Percentiles rank a stretch among this genome's conserved stretches.
These are phyloP conservation scores for Nannizziopsis arthrosporioides DNA, from an alignment of 2,329 filamentous ascomycete species.

Conservation along the genomic window DNA sequence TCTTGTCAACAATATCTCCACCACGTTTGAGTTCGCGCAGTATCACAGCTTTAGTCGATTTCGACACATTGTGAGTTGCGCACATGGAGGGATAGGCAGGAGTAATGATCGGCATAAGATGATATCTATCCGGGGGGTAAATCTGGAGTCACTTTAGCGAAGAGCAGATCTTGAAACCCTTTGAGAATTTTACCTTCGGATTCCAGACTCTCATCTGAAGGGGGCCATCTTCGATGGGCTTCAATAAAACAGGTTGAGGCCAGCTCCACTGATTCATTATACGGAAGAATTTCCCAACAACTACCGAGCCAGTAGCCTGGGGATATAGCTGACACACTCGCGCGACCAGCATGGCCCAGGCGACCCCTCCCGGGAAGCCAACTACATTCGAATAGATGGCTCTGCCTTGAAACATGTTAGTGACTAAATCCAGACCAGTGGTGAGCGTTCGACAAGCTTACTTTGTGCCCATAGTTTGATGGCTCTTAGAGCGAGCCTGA, in stretches of 20 bases:
- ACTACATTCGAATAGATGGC: conserved; percentile 94
- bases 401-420: conserved; percentile 40
- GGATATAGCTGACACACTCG: conserved; percentile 94
- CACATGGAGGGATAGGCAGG: conserved; percentile 98
- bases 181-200: conserved; percentile 51
- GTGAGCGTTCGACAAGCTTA: conserved; percentile 16
- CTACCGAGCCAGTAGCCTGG: conserved; percentile 73
- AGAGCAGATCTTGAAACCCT: neutral
- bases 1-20: conserved; percentile 63
- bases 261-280: conserved; percentile 86
- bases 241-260: conserved; percentile 86
- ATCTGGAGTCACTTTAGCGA: conserved; percentile 36
- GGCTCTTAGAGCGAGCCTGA: conserved; percentile 75
- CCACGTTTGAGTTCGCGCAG: conserved; percentile 70
- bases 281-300: conserved; percentile 88
- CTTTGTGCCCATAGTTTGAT: conserved; percentile 94
- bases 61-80: conserved; percentile 84
- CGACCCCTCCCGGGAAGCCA: conserved; percentile 90
- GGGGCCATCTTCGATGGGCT: conserved; percentile 70
- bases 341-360: conserved; percentile 96
- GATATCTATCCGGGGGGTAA: conserved; percentile 68
- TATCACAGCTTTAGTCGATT: conserved; percentile 75
- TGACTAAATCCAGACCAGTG: neutral
- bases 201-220: conserved; percentile 87
- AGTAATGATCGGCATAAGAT: conserved; percentile 97